Evolutionary conservation across 2,329 filamentous ascomycete species (phyloP), one percentile per base, ranked within the genome.

Genomic region (Aspergillus jensenii): DNA sequence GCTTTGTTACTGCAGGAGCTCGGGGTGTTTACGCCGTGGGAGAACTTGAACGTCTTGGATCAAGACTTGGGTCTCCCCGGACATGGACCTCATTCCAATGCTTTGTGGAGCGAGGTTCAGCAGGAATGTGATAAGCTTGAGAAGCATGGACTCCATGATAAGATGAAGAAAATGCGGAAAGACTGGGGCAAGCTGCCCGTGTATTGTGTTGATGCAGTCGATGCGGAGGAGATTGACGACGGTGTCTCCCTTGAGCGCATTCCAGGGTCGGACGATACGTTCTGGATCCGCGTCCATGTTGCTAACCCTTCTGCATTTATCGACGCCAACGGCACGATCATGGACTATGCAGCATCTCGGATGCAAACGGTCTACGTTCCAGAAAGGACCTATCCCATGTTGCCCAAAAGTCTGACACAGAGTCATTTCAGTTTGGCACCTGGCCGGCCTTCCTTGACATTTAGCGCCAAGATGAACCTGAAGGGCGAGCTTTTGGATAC

Each of bases 301-400:
- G 85, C 86, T 1, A 87, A 88, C 59, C 86, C 85, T 1, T 85
- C 85, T 2, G 85, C 86, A 4, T 87, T 86, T 65, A 79, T 88
- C 60, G 66, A 76, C 9, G 78, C 77, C 27, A 75, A 83, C 7
- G 76, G 83, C 57, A 69, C 77, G 2, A 70, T 86, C 33, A 78
- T 82, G 17, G 78, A 82, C 62, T 81, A 85, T 67, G 84, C 86
- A 2, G 76, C 78, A 7, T 78, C 82, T 46, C 80, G 84, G 66
- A 77, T 79, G 5, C 74, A 82, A 65, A 82, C 81, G 0, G 75
- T 85, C 7, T 88, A 81, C 61, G 63, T 69, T 6, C 83, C 83
- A 0, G 82, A 86, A 61, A 72, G 78, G 33, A 74, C 78, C 6
- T 86, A 82, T 62, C 79, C 81, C 9, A 86, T 88, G 81, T 65